phyloP scores from a whole-genome alignment of 345 rosid genomes.

The Euphorbia tirucalli region DNA sequence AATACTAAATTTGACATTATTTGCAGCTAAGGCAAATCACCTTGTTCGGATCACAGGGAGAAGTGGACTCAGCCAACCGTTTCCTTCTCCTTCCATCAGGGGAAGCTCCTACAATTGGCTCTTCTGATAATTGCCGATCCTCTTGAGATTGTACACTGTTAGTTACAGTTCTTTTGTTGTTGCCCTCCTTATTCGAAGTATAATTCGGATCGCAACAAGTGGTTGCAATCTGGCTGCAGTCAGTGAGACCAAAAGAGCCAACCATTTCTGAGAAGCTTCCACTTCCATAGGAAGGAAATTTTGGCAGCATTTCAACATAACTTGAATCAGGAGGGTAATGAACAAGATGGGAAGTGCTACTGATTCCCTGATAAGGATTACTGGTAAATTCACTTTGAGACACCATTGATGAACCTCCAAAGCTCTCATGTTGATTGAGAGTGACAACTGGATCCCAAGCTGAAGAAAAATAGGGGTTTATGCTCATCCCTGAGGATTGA shows the following conservation, averaged over 20 bases:
- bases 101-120: conserved; percentile 41
- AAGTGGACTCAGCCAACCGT: conserved; percentile 39
- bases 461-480: conserved; percentile 57
- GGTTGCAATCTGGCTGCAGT: conserved; percentile 36
- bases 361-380: conserved; percentile 56
- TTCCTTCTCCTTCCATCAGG: conserved; percentile 58
- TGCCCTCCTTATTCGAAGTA: conserved; percentile 39
- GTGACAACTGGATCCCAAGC: conserved; percentile 75
- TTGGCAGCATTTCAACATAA: conserved; percentile 48
- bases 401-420: conserved; percentile 53
- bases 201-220: conserved; percentile 36
- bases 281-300: conserved; percentile 54
- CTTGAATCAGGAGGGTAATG: conserved; percentile 60
- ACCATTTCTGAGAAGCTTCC: conserved; percentile 61
- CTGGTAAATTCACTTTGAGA: conserved; percentile 48
- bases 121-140: conserved; percentile 50
- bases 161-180: conserved; percentile 38
- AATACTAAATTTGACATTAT: not conserved
- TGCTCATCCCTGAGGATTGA: conserved; percentile 43
- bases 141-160: conserved; percentile 44
- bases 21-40: conserved; percentile 32
- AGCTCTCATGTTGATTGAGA: conserved; percentile 40
- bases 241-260: conserved; percentile 41
- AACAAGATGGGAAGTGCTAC: conserved; percentile 41
- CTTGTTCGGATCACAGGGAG: conserved; percentile 49